Base-by-base conservation (phyloP, 768 basidiomycete species). In the Kwoniella botswanensis region DNA sequence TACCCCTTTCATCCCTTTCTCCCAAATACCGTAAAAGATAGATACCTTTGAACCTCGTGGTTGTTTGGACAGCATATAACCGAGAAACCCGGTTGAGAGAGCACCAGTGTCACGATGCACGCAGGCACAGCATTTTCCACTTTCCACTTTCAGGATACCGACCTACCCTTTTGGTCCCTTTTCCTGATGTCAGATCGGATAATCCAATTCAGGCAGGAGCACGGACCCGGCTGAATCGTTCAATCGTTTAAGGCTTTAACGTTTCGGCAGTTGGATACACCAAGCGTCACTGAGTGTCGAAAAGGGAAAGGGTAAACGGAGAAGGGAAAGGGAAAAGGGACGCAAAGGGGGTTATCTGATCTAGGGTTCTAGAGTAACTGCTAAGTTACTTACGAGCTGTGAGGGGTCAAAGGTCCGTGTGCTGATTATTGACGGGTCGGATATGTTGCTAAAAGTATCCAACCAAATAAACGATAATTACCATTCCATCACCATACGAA, bases 401-500 rank as follows among this genome's bases (percentile, higher is more conserved):
- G 21, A 21, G 41, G 59, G 59, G 59, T 59, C 26, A 59, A 42
- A n/a, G 35, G 35, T 61, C 11, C 22, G 57, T 58, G 57, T 22
- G 57, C 12, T 58, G 13, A 15, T 22, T 29, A 58, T 15, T 58
- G 2, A 35, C 15, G 24, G 29, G 6, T 22, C 12, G 15, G 24
- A 58, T 17, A 26, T 22, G 29, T 35, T 35, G 29, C 15, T 29
- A 7, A 58, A 22, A 58, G 15, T 61, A 61, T 35, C 59, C 59
- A 61, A 61, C 59, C 59, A 61, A 61, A 61, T 26, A 22, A 22
- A 26, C 22, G 59, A n/a, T 61, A 61, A 61, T 42, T 61, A 29
- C 59, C n/a, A 29, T 42, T 44, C 7, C 21, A 17, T 13, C 26
- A 26, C 12, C 13, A 43, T 10, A 43, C n/a, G 59, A 41, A 61